Conservation (phyloP, 2,329 filamentous ascomycete genomes). For the Dothideomycetes sp. region DNA sequence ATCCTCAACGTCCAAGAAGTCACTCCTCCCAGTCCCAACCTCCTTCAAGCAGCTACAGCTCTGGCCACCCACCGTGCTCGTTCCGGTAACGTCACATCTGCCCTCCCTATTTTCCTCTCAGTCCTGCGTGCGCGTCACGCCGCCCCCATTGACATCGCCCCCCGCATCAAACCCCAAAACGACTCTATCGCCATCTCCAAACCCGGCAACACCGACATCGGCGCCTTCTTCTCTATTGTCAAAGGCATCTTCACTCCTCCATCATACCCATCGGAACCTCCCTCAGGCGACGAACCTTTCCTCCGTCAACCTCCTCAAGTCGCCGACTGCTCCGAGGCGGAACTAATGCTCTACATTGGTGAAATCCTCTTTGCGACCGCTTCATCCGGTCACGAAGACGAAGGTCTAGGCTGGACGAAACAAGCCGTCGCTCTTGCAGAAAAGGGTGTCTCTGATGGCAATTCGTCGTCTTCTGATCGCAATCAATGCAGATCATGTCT, state of each 20-base stretch:
- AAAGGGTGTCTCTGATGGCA: background rate
- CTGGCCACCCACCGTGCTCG: slow-evolving; percentile 70
- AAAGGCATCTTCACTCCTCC: slow-evolving; percentile 19
- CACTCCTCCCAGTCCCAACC: slow-evolving; percentile 56
- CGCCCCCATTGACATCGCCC: slow-evolving; percentile 37
- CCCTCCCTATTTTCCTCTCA: slow-evolving; percentile 78
- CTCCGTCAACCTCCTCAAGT: slow-evolving; percentile 51
- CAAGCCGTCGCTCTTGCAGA: slow-evolving; percentile 11
- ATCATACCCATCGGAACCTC: slow-evolving; percentile 58
- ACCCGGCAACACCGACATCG: slow-evolving; percentile 17
- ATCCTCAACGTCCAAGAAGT: slow-evolving; percentile 43
- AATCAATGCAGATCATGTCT: slow-evolving; percentile 70
- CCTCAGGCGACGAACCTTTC: slow-evolving; percentile 60
- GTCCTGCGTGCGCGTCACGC: slow-evolving; percentile 66
- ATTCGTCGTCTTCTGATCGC: slow-evolving; percentile 30
- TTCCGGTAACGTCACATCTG: slow-evolving; percentile 54
- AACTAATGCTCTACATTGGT: slow-evolving; percentile 79
- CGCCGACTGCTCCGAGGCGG: slow-evolving; percentile 70
- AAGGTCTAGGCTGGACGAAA: slow-evolving; percentile 73
- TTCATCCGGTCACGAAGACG: slow-evolving; percentile 43
- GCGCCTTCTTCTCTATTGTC: slow-evolving; percentile 25
- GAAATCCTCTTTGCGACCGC: slow-evolving; percentile 76
- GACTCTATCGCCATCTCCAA: background rate
- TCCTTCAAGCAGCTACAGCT: slow-evolving; percentile 66
- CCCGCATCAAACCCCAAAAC: slow-evolving; percentile 15